Evolutionary conservation across 2,329 filamentous ascomycete genomes (phyloP), one percentile per base, ranked within the genome.

Genomic region (Polytolypa hystricis): DNA sequence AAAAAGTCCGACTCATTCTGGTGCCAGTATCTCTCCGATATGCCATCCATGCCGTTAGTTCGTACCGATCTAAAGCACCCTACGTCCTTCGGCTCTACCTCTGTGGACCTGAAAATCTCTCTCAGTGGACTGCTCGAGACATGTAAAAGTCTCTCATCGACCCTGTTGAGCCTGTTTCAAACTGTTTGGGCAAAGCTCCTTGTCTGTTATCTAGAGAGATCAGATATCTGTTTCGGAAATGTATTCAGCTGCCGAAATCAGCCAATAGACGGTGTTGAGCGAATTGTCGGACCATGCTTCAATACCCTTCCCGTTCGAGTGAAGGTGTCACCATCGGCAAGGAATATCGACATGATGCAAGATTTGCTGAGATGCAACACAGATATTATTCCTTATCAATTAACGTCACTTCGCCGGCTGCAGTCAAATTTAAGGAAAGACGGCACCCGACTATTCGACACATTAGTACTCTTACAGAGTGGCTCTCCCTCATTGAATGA

Each of bases 231-330:
- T 54, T 94, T 95, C 50, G 87, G 89, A 0, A 91, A 84, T 48
- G 79, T 95, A 2, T 71, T 89, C 38, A 87, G 77, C 50, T 86
- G 87, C 1, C 76, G 87, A 5, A 79, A 77, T 1, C 53, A 84
- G 7, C 61, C 74, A 0, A 56, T 87, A 2, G 70, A 80, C 4
- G 73, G 71, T 0, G 65, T 89, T 8, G 77, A 87, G 25, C 65
- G 69, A 3, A 70, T 94, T 4, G 73, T 93, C n/a, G 85, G 84
- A 0, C 87, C 87, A 0, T 93, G 85, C 54, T 94, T 95, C 66
- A 95, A 94, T 52, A 93, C 87, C 0, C 60, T 94, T 9, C 85
- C 87, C 0, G 53, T 86, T 2, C 73, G 84, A 17, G 60, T 76
- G 11, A 60, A 74, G 20, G 42, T 82, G 7, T 58, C 66, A 1